Base-by-base conservation (phyloP, 495 filamentous ascomycete genomes). In the Amphirosellinia nigrospora region DNA sequence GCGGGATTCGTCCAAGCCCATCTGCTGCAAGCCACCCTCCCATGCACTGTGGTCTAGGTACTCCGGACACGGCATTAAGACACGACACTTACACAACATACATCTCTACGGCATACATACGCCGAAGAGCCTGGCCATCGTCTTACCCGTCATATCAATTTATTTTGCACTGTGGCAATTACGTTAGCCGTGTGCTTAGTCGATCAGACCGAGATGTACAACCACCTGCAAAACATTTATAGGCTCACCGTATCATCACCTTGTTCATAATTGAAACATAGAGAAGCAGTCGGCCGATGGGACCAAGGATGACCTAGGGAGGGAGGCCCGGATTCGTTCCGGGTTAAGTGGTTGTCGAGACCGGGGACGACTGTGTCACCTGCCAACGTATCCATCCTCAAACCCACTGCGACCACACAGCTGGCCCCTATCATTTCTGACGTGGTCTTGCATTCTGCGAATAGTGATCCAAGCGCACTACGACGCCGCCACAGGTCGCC, bases 21-120 rank as follows among this genome's bases (percentile, higher is more conserved):
- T 50, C 50, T 67, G 58, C 68, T 70, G 68, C 68, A 70, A 70
- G 68, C 68, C 68, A 70, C 68, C 68, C 32, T 70, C 45, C 60
- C 58, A 69, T 69, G 56, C 66, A 62, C 59, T 53, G 56, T 59
- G 34, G 45, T 5, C 66, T 38, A 28, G 64, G 38, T 56, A 56
- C 50, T 41, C 16, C 16, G 56, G 66, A 62, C 36, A 62, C 66
- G 45, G 55, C 66, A 66, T 48, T 6, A 34, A 58, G 38, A 21
- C 38, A 26, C 50, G 38, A 21, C 38, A 26, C 50, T 36, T 66
- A 55, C 63, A 55, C 55, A 36, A 21, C 55, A 23, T 63, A 46
- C 21, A 43, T 53, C 28, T 52, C 15, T 50, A 21, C 39, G 16
- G 43, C 39, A 8, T 48, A 52, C 61, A 64, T 10, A 50, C 61